Evolutionary conservation across 2,329 filamentous ascomycete genomes (phyloP).

Genomic region (Hymenoscyphus linearis): DNA sequence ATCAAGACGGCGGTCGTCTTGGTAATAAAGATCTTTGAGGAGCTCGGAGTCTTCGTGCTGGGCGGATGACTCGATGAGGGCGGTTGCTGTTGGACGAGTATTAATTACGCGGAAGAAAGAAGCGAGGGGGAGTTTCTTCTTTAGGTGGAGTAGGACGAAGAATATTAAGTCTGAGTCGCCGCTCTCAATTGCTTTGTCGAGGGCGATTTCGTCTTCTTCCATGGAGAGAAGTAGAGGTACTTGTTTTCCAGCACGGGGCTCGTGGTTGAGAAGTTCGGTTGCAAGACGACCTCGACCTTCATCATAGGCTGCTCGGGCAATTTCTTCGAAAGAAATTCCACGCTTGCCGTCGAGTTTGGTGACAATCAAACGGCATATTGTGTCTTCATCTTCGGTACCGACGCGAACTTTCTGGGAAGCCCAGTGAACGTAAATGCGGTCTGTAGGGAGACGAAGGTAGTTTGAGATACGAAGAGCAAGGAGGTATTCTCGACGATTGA

Average conservation of each 20-base stretch:
- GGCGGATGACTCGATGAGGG: conserved; percentile 82
- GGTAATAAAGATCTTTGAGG: conserved; percentile 94
- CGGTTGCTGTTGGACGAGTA: conserved; percentile 75
- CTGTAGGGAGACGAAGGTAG: conserved; percentile 79
- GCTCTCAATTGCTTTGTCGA: conserved; percentile 95
- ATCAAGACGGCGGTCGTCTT: conserved; percentile 86
- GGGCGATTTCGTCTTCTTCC: conserved; percentile 90
- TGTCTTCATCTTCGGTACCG: conserved; percentile 80
- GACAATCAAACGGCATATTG: conserved; percentile 80
- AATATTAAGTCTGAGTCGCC: conserved; percentile 92
- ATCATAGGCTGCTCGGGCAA: conserved; percentile 88
- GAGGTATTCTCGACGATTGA: conserved; percentile 86
- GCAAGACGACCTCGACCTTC: conserved; percentile 87
- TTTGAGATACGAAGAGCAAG: conserved; percentile 83
- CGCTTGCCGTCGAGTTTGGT: conserved; percentile 80
- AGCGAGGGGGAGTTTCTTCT: conserved; percentile 83
- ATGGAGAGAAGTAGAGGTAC: conserved; percentile 89
- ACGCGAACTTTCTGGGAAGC: conserved; percentile 88
- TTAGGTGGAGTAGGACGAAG: conserved; percentile 80
- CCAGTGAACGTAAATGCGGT: conserved; percentile 95
- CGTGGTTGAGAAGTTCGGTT: conserved; percentile 86
- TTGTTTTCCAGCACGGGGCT: conserved; percentile 91
- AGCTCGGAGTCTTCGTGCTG: conserved; percentile 70
- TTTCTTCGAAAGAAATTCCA: conserved; percentile 92
- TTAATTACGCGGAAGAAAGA: conserved; percentile 92